Percentiles rank a stretch among this genome's conserved stretches.
Conservation (phyloP, 768 basidiomycete species). For the Exidia glandulosa region DNA sequence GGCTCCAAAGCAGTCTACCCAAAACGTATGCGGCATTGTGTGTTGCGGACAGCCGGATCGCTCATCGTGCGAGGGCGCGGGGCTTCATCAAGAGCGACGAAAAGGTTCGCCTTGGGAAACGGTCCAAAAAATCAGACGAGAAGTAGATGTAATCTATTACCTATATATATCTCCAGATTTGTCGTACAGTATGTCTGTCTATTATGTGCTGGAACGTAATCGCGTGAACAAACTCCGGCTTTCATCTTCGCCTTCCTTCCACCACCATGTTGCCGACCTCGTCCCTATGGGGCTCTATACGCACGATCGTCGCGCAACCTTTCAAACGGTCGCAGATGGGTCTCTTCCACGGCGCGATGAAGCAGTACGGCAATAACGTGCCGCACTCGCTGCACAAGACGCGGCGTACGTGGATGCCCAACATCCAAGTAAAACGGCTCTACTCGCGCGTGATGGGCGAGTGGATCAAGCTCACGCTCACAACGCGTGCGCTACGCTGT, state of each 20-base stretch:
- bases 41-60: too few relatives aligned
- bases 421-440: slow-evolving; percentile 68
- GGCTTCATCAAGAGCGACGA: too few relatives aligned
- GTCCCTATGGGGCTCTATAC: slow-evolving; percentile 11
- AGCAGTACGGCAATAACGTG: slow-evolving; percentile 79
- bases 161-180: too few relatives aligned
- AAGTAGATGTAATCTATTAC: too few relatives aligned
- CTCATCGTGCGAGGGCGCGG: too few relatives aligned
- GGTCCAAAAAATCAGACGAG: too few relatives aligned
- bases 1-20: too few relatives aligned
- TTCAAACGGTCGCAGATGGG: slow-evolving; percentile 76
- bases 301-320: slow-evolving; percentile 39
- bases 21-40: too few relatives aligned
- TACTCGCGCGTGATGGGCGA: slow-evolving; percentile 53
- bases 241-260: neutral
- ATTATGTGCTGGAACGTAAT: too few relatives aligned
- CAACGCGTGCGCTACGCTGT: slow-evolving; percentile 64
- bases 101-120: too few relatives aligned
- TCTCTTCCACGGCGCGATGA: slow-evolving; percentile 73
- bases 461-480: slow-evolving; percentile 55
- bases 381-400: slow-evolving; percentile 86
- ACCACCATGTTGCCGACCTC: slow-evolving; percentile 25
- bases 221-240: neutral
- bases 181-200: too few relatives aligned
- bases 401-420: slow-evolving; percentile 78